phyloP scores from a whole-genome alignment of 2,329 filamentous ascomycete genomes.

The Sporothrix pseudoabietina region DNA sequence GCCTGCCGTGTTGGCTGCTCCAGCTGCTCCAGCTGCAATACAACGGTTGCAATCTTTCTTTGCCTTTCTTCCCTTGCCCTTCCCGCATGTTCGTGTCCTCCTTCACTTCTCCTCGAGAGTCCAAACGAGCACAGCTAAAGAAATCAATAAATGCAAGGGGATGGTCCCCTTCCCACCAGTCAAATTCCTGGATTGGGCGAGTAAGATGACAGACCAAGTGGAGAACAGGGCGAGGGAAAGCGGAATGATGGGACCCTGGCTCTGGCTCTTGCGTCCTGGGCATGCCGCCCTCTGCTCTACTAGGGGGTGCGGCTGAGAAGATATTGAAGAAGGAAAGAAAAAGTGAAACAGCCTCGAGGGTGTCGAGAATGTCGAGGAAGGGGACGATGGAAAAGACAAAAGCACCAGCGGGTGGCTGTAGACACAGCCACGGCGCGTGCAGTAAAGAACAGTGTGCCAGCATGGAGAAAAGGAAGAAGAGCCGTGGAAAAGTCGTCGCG shows the following conservation, averaged over 20 bases:
- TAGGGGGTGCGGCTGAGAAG: background rate
- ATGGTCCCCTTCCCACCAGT: background rate
- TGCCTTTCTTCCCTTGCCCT: background rate
- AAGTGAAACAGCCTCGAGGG: slow-evolving; percentile 10
- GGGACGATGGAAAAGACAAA: background rate
- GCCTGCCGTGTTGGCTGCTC: background rate
- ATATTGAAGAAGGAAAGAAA: background rate
- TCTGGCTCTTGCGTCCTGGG: background rate
- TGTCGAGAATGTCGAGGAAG: background rate
- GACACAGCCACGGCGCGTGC: slow-evolving; percentile 14
- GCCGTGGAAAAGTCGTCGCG: background rate
- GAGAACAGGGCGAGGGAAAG: background rate
- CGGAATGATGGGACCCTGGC: background rate
- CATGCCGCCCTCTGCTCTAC: background rate
- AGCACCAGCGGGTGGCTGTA: background rate
- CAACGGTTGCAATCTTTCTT: slow-evolving; percentile 10
- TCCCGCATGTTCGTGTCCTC: background rate
- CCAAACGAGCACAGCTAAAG: background rate
- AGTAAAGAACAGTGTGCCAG: background rate
- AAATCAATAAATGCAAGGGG: slow-evolving; percentile 14
- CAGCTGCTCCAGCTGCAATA: background rate
- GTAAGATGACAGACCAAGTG: slow-evolving; percentile 16
- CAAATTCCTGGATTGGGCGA: slow-evolving; percentile 10
- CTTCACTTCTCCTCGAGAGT: background rate
- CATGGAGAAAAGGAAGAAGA: background rate